A percentile compares a stretch with the other conserved stretches of the same genome.
These are phyloP conservation scores for Nepenthes mirabilis DNA, from an alignment of 148 eudicot genomes.

Conservation along the genomic window DNA sequence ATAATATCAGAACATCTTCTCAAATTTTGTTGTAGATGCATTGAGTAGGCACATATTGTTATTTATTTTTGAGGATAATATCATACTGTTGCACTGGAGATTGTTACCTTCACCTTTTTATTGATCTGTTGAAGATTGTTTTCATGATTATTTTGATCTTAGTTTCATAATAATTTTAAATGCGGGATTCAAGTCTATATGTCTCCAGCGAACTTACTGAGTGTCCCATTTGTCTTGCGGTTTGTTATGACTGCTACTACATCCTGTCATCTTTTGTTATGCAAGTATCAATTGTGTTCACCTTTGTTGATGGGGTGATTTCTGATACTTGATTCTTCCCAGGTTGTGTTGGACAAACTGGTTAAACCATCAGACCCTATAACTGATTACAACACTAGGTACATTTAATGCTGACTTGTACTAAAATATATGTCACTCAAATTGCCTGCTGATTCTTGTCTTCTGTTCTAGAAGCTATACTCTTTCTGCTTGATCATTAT, in stretches of 20 bases:
- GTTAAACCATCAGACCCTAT: constrained; percentile 83
- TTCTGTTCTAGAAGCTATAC: neutral
- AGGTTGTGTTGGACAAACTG: constrained; percentile 89
- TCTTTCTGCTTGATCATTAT: neutral
- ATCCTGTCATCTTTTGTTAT: neutral
- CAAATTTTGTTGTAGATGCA: too few species aligned
- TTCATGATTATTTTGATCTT: too few species aligned
- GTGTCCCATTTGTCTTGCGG: too few species aligned
- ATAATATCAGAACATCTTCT: too few species aligned
- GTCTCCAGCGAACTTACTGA: too few species aligned
- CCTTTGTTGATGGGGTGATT: neutral
- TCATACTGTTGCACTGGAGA: too few species aligned
- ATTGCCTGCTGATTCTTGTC: neutral
- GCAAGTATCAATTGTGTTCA: neutral
- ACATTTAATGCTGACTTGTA: constrained; percentile 2
- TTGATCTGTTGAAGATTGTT: too few species aligned
- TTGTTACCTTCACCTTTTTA: too few species aligned
- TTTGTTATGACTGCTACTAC: neutral
- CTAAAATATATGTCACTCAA: neutral
- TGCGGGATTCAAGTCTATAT: too few species aligned
- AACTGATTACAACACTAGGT: constrained; percentile 89
- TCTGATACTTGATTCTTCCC: constrained; percentile 10
- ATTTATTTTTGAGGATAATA: too few species aligned
- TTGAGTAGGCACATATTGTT: too few species aligned
- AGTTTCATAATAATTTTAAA: too few species aligned